Conservation (phyloP, 306 rosid species). For the Mimosa pudica region DNA sequence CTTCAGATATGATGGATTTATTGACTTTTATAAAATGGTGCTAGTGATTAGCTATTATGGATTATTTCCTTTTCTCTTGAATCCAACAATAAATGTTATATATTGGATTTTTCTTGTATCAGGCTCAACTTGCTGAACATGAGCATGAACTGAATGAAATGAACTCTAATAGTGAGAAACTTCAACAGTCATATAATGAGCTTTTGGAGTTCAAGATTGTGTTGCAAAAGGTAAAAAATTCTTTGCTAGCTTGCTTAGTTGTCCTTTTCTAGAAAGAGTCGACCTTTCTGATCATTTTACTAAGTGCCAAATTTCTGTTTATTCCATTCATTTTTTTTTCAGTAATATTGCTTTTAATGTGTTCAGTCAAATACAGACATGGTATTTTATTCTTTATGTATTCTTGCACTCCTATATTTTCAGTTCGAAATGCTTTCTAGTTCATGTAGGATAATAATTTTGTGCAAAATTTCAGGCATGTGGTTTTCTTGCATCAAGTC, state of each 20-base stretch:
- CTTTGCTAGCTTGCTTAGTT: background rate
- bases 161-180: slow-evolving; percentile 81
- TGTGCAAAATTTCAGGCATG: slow-evolving; percentile 60
- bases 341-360: slow-evolving; percentile 28
- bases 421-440: slow-evolving; percentile 15
- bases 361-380: background rate
- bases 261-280: background rate
- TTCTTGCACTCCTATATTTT: background rate
- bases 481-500: slow-evolving; percentile 68
- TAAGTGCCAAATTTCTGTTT: slow-evolving; percentile 4
- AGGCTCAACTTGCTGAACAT: slow-evolving; percentile 81
- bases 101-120: slow-evolving; percentile 37
- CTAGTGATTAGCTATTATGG: slow-evolving; percentile 6
- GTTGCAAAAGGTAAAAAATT: slow-evolving; percentile 68
- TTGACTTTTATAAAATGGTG: slow-evolving; percentile 32
- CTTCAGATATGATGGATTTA: slow-evolving; percentile 15
- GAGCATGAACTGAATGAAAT: slow-evolving; percentile 81
- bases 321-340: background rate
- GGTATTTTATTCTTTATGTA: background rate
- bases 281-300: slow-evolving; percentile 19
- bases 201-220: slow-evolving; percentile 90
- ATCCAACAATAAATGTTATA: slow-evolving; percentile 30
- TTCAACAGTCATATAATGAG: slow-evolving; percentile 78
- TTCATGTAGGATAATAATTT: slow-evolving; percentile 21
- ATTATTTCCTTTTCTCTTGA: slow-evolving; percentile 26